Evolutionary conservation across 78 protist species (phyloP), one percentile per base, ranked within the genome.

Genomic region (Dictyostelium capitatum): DNA sequence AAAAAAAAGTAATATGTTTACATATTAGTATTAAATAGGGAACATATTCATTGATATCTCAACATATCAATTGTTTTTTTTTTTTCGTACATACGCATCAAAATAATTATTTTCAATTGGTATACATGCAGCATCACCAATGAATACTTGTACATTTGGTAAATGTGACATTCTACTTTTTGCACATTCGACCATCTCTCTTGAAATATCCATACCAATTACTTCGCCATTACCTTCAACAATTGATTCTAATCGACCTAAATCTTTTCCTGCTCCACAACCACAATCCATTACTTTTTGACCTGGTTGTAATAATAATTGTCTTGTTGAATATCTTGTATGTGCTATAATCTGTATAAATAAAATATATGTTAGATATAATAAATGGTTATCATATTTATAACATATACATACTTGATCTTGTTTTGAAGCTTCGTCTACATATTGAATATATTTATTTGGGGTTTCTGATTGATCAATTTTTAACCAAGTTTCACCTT

Each of bases 141-240:
- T 59, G 20, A 87, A 77, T 11, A 85, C 82, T 47, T 43, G 10
- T 3, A 85, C 92, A 85, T 85, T 85, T 72, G 92, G 92, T 25
- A 85, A 25, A 48, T 75, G 82, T 2, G 28, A 28, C 92, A 85
- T 87, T 87, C 93, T 87, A 75, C 79, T 65, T 59, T 50, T 87
- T 0, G 93, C 93, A 77, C 84, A 87, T 51, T 87, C 93, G 37
- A 87, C 84, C 93, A 87, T 87, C 32, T 74, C 93, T 65, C 79
- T 87, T 4, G 72, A 48, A 3, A 77, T 47, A 77, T 87, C 93
- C 32, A 87, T 65, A 4, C 93, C 93, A 51, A 23, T 48, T 15
- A 87, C 93, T 32, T 77, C 41, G 6, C 93, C 93, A 37, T 62
- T n/a, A 4, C 70, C 19, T 43, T 77, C 85, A 1, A 87, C 93